These are phyloP conservation scores for Chlamydomonas sp. DNA, from an alignment of 139 green algal species.

Conservation along the genomic window DNA sequence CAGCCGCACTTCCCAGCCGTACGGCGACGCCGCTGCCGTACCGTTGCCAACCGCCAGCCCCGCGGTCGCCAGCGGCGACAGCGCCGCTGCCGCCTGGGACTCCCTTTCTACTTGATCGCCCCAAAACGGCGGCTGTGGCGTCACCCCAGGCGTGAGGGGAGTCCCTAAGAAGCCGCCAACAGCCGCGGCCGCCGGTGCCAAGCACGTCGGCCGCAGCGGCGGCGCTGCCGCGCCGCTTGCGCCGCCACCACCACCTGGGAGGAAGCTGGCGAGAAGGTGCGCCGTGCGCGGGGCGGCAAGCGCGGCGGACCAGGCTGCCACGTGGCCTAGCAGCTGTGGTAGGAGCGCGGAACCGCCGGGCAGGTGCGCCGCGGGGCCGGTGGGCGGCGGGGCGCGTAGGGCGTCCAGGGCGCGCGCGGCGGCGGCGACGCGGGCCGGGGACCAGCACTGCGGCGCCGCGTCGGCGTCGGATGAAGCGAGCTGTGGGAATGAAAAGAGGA, in stretches of 20 bases:
- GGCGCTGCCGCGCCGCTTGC: background rate
- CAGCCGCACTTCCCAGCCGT: no score
- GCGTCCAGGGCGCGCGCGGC: background rate
- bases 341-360: slow-evolving; percentile 16
- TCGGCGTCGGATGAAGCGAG: background rate
- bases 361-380: background rate
- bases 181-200: no score
- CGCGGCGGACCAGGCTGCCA: slow-evolving; percentile 8
- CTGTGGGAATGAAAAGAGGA: background rate
- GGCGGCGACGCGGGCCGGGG: background rate
- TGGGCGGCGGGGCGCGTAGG: slow-evolving; percentile 4
- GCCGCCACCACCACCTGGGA: background rate
- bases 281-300: background rate
- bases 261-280: background rate
- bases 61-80: no score
- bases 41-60: no score
- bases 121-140: no score
- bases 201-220: background rate
- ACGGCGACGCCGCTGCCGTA: no score
- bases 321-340: slow-evolving; percentile 6
- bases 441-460: slow-evolving; percentile 18
- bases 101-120: no score
- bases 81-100: no score
- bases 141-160: no score
- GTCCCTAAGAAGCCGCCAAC: no score